Conservation (phyloP, 1,139 yeast genomes). For the Geotrichum restrictum region DNA sequence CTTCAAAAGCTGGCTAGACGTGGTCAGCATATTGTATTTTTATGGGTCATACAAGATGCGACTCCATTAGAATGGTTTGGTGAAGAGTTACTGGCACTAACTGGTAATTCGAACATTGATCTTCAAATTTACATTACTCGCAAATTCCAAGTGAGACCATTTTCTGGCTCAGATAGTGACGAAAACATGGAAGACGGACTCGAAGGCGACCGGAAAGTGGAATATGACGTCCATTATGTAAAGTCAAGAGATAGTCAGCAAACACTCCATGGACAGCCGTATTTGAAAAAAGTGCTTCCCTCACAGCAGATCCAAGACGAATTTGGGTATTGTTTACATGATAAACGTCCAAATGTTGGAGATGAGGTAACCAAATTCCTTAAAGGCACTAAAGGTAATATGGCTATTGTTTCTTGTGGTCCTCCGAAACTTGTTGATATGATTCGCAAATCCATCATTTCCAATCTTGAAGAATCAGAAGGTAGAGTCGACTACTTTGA, state of each 20-base stretch:
- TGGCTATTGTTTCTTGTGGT: conserved; percentile 33
- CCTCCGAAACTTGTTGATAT: conserved; percentile 32
- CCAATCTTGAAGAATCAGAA: conserved; percentile 28
- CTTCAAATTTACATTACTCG: conserved; percentile 24
- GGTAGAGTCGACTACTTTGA: conserved; percentile 38
- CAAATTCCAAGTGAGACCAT: neutral
- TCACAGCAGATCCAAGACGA: conserved; percentile 13
- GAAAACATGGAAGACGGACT: neutral
- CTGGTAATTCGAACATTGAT: conserved; percentile 11
- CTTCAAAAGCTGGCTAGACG: conserved; percentile 8
- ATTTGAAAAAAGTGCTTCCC: conserved; percentile 12
- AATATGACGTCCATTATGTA: neutral
- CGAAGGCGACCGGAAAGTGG: neutral
- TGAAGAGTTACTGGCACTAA: conserved; percentile 24
- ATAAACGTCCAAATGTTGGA: conserved; percentile 17
- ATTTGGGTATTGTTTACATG: conserved; percentile 15
- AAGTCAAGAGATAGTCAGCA: neutral
- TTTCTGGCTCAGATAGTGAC: conserved; percentile 11
- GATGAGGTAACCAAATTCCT: conserved; percentile 19
- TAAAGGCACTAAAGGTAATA: conserved; percentile 7
- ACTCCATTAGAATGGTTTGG: conserved; percentile 48
- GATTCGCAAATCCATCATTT: conserved; percentile 30
- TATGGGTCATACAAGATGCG: conserved; percentile 52
- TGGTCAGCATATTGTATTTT: conserved; percentile 42
- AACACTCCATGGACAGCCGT: neutral